Evolutionary conservation across 495 filamentous ascomycete species (phyloP).

Genomic region (Talaromyces trachyspermus): DNA sequence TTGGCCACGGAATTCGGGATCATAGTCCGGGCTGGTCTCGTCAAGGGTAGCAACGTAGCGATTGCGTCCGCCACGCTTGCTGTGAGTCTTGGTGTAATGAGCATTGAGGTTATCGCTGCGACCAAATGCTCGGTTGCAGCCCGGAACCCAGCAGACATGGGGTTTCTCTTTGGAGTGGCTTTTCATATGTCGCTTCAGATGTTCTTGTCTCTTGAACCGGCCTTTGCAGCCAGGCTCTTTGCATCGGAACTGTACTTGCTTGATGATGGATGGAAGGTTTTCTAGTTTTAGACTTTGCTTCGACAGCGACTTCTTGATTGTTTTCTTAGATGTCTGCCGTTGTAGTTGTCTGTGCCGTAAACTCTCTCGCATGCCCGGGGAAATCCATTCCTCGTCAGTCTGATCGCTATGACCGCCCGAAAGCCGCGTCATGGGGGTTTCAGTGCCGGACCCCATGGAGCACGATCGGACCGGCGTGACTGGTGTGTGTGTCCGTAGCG

Average conservation of each 20-base stretch:
- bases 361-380: conserved; percentile 31
- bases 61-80: conserved; percentile 40
- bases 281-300: conserved; percentile 35
- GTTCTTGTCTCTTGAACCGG: conserved; percentile 54
- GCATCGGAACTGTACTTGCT: conserved; percentile 44
- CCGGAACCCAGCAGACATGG: conserved; percentile 41
- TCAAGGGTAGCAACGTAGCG: conserved; percentile 42
- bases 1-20: conserved; percentile 41
- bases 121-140: conserved; percentile 37
- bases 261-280: conserved; percentile 33
- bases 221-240: conserved; percentile 40
- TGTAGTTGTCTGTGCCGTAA: conserved; percentile 21
- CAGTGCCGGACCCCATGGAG: conserved; percentile 33
- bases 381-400: conserved; percentile 31
- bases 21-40: conserved; percentile 35
- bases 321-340: conserved; percentile 29
- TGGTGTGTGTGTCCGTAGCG: conserved; percentile 34
- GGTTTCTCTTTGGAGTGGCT: conserved; percentile 52
- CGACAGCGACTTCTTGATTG: conserved; percentile 30
- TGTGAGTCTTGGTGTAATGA: conserved; percentile 44
- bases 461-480: conserved; percentile 34
- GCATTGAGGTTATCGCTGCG: conserved; percentile 44
- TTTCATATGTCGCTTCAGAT: conserved; percentile 56
- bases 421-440: conserved; percentile 33
- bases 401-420: conserved; percentile 30